Base-by-base conservation (phyloP, 768 basidiomycete species). In the Russula sp. region DNA sequence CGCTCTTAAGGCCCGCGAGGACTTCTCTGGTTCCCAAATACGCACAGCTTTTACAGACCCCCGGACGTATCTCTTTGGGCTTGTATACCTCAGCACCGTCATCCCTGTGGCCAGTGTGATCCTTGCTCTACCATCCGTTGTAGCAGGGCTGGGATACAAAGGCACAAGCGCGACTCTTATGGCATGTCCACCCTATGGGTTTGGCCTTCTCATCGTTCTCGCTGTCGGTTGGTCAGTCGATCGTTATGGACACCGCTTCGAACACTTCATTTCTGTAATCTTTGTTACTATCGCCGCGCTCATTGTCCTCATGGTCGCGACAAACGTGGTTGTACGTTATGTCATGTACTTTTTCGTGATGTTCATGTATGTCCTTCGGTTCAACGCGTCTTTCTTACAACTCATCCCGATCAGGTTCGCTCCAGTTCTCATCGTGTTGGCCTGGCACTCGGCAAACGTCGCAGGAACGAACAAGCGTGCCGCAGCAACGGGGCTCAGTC, bases 191-290 rank as follows among this genome's bases (percentile, higher is more conserved):
- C 66, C 66, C 9, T 66, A 63, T 42, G 66, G 49, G 6, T 20
- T 63, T 22, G 62, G 62, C 32, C 59, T 66, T 57, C 27, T 59
- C 37, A 8, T 56, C 16, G 45, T 62, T 47, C 52, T 60, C n/a
- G 2, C 31, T 16, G 55, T 68, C 60, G 63, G 70, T 57, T 40
- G 27, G 59, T 69, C 71, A 1, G 60, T 61, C 9, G 73, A 74
- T 64, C 65, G 62, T 20, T 67, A 67, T 52, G 70, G 70, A 9
- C 54, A 62, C 20, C 67, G 70, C 22, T 73, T 68, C 68, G 55
- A 55, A 62, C 73, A 73, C 63, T 73, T 69, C 59, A n/a, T 47
- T 47, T 20, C 4, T 20, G 20, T n/a, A 20, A 47, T 47, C 14
- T 20, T 47, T 47, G 9, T 47, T 6, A n/a, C 16, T 45, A 7